Percentiles rank a stretch among this genome's conserved stretches.
Evolutionary conservation across 768 basidiomycete species (phyloP).

Genomic region (Boletus fagicola): DNA sequence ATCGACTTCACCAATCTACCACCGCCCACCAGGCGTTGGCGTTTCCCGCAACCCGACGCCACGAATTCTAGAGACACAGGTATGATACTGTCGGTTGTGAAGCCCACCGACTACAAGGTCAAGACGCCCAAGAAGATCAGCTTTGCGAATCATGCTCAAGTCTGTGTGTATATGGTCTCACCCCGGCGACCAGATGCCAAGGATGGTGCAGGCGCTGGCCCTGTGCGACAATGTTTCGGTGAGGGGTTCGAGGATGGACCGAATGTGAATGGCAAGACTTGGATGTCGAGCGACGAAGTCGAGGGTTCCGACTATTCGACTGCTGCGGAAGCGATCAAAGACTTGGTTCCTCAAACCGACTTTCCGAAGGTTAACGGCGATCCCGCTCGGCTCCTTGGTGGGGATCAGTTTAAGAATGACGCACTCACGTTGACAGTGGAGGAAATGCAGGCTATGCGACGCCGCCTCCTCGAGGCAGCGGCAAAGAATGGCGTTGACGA

Average conservation of each 20-base stretch:
- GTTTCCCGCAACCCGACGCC: constrained; percentile 1
- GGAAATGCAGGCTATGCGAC: constrained; percentile 19
- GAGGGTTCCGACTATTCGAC: background rate
- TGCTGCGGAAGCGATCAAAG: background rate
- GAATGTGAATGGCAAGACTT: background rate
- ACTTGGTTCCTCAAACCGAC: background rate
- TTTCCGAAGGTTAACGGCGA: background rate
- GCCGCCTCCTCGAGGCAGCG: constrained; percentile 7
- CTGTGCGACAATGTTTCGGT: background rate
- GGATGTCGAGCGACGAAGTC: background rate
- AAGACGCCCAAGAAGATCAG: constrained; percentile 29
- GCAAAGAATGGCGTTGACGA: constrained; percentile 1
- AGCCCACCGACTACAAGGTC: constrained; percentile 6
- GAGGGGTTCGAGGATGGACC: background rate
- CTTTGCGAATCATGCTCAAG: constrained; percentile 24
- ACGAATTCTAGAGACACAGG: background rate
- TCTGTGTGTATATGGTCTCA: constrained; percentile 20
- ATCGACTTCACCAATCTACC: constrained; percentile 32
- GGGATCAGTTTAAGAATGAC: constrained; percentile 3
- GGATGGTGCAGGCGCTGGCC: background rate
- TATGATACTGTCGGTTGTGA: constrained; percentile 8
- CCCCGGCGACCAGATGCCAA: constrained; percentile 5
- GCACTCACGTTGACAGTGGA: constrained; percentile 18
- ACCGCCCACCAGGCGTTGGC: constrained; percentile 9
- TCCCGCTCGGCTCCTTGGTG: background rate